Evolutionary conservation across 306 rosid species (phyloP), one percentile per base, ranked within the genome.

Genomic region (Gynostemma pentaphyllum): DNA sequence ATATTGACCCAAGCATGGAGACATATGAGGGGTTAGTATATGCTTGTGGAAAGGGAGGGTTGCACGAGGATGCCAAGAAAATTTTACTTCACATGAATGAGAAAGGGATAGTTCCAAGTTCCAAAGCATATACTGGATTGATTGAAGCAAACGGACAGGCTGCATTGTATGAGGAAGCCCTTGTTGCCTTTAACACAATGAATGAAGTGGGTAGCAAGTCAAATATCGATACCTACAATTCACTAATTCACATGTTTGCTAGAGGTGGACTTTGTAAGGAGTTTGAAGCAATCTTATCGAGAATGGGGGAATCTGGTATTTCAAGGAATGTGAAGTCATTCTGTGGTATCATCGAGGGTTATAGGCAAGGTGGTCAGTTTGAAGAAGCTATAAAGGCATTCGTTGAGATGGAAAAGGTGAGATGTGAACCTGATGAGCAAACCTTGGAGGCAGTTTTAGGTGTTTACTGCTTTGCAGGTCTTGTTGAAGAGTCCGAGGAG

Each of bases 21-120:
- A 88, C 97, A 2, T 88, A 84, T 29, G 99, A 88, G 72, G 97
- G 99, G 26, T 72, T 94, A 74, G 76, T 94, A 71, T 79, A 70
- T 81, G 90, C 97, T 72, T 88, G 99, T 76, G 99, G 99, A 54
- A 88, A 88, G 72, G 99, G 97, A 62, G 97, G 99, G 50, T 88
- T 88, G 16, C 80, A 86, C 22, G 81, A 76, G 70, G 97, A 88
- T 72, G 90, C 99, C 67, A 86, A 84, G 87, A 78, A 68, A 51
- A 88, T 94, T 73, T 74, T 94, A 50, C 78, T 55, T 66, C 83
- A 86, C 75, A 83, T 88, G 97, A 72, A 74, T 50, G 81, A 70
- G 68, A 84, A 75, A 37, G 99, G 86, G 42, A 64, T 86, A 49
- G 94, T 86, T 70, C 95, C 95, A 1, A 86, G 90, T 72, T 76